A percentile compares a stretch with the other conserved stretches of the same genome.
Conservation (phyloP, 805 yeast genomes). For the Yarrowia phangngaensis region DNA sequence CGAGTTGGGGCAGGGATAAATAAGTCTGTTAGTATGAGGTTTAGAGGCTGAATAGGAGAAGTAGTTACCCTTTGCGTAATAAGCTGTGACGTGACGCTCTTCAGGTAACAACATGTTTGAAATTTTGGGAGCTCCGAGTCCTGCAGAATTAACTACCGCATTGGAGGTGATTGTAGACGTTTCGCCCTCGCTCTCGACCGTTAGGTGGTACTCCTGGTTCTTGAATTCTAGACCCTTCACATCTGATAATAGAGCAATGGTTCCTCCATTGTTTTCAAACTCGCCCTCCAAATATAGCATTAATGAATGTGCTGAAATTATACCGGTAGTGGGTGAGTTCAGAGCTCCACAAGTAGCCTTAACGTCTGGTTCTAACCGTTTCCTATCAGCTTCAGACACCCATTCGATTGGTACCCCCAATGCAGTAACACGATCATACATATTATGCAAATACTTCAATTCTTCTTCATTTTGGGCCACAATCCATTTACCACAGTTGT, state of each 20-base stretch:
- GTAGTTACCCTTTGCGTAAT: conserved; percentile 83
- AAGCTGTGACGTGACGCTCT: conserved; percentile 54
- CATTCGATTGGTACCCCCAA: conserved; percentile 60
- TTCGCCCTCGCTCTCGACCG: conserved; percentile 32
- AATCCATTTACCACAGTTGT: conserved; percentile 71
- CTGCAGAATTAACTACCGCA: conserved; percentile 72
- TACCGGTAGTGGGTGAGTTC: conserved; percentile 79
- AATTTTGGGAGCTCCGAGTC: conserved; percentile 67
- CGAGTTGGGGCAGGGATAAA: conserved; percentile 80
- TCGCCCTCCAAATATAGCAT: conserved; percentile 55
- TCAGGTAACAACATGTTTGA: conserved; percentile 66
- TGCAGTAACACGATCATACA: conserved; percentile 49
- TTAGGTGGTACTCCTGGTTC: conserved; percentile 29
- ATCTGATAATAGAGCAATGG: conserved; percentile 57
- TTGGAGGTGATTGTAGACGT: conserved; percentile 43
- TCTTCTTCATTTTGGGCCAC: conserved; percentile 75
- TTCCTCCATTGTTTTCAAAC: conserved; percentile 59
- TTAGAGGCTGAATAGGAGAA: conserved; percentile 51
- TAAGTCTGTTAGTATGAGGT: conserved; percentile 52
- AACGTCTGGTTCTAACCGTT: conserved; percentile 60
- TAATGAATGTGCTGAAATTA: conserved; percentile 73
- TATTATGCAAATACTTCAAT: conserved; percentile 51
- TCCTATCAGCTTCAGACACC: conserved; percentile 47
- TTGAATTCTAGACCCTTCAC: conserved; percentile 44
- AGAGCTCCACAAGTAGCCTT: conserved; percentile 58